Percentiles rank a stretch among this genome's conserved stretches.
Evolutionary conservation across 352 stramenopile genomes (phyloP).

Genomic region (Thalassiosira livingstoniorum): DNA sequence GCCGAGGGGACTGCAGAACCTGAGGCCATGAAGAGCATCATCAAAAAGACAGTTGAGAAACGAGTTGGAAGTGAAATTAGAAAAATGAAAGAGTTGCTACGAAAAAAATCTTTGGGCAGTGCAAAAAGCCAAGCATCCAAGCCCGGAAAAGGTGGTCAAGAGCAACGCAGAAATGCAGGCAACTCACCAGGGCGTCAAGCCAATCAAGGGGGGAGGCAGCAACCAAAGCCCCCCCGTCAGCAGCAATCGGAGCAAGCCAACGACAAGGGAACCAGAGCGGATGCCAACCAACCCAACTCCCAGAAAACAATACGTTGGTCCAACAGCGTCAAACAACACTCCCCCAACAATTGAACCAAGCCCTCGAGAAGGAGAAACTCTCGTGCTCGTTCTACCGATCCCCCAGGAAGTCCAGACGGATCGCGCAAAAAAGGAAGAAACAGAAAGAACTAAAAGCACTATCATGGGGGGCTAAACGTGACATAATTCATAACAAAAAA

Average conservation of each 20-base stretch:
- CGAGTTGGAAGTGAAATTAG: not conserved
- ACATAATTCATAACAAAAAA: not conserved
- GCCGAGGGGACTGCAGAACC: not conserved
- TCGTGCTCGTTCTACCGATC: not conserved
- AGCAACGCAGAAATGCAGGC: not conserved
- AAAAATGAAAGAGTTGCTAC: not conserved
- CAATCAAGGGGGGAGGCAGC: not conserved
- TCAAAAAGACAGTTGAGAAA: not conserved
- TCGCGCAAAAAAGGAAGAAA: not conserved
- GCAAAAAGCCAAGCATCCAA: no score
- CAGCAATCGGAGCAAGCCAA: not conserved
- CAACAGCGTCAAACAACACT: not conserved
- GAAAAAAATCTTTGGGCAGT: not conserved
- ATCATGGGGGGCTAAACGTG: not conserved
- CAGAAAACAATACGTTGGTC: no score
- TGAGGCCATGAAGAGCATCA: not conserved
- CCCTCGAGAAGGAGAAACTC: not conserved
- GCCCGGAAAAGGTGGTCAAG: not conserved
- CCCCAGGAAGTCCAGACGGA: not conserved
- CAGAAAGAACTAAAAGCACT: not conserved
- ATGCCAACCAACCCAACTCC: no score
- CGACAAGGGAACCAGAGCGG: no score
- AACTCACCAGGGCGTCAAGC: not conserved
- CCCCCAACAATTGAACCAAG: not conserved
- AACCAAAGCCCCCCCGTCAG: not conserved